Conservation (phyloP, 768 basidiomycete genomes). For the Suillus bovinus region DNA sequence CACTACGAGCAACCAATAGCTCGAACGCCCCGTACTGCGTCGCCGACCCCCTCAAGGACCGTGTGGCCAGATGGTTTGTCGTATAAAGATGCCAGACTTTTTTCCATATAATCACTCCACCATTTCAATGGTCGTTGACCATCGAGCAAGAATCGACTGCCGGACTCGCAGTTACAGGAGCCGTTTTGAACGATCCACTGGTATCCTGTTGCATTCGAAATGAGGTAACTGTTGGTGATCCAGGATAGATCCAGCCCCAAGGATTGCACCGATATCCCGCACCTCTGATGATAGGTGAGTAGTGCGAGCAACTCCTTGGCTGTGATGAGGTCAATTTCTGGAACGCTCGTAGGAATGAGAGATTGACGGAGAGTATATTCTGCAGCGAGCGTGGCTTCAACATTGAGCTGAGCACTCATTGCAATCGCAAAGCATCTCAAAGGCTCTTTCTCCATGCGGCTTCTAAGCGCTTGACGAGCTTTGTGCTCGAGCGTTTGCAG, state of each 20-base stretch:
- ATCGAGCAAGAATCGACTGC: background rate
- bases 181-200: conserved; percentile 2
- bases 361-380: conserved; percentile 23
- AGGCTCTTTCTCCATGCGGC: conserved; percentile 19
- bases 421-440: conserved; percentile 30
- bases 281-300: conserved; percentile 14
- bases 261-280: conserved; percentile 1
- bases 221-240: background rate
- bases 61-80: conserved; percentile 9
- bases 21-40: background rate
- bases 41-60: background rate
- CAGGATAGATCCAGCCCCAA: conserved; percentile 10
- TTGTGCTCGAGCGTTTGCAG: conserved; percentile 9
- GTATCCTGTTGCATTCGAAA: background rate
- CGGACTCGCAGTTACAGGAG: conserved; percentile 1
- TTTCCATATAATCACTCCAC: conserved; percentile 15
- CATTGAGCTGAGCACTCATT: conserved; percentile 19
- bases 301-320: conserved; percentile 21
- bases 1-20: background rate
- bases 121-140: conserved; percentile 2
- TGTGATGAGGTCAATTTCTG: conserved; percentile 25
- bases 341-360: conserved; percentile 16
- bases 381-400: conserved; percentile 25
- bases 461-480: conserved; percentile 18
- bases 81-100: background rate